Percentiles rank a stretch among this genome's conserved stretches.
Conservation (phyloP, 129 eudicot species). For the Pseudognaphalium luteoalbum region DNA sequence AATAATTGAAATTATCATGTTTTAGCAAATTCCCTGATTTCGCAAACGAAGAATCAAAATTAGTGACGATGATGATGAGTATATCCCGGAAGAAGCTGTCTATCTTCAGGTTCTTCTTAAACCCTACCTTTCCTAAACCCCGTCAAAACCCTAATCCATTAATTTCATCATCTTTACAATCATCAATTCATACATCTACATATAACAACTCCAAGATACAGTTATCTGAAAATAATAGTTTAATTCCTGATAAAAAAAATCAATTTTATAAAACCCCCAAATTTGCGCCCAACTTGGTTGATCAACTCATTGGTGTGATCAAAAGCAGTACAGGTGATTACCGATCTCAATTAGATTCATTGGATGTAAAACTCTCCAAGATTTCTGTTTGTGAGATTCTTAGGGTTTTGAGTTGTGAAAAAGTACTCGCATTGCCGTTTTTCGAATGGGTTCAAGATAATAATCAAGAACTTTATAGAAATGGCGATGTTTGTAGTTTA, state of each 20-base stretch:
- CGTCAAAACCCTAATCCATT: conserved; percentile 19
- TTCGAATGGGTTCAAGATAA: conserved; percentile 55
- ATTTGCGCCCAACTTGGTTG: conserved; percentile 18
- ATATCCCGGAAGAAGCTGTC: conserved; percentile 22
- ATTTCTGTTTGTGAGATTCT: conserved; percentile 46
- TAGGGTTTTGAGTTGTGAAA: conserved; percentile 47
- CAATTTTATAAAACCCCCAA: background rate
- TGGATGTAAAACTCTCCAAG: conserved; percentile 30
- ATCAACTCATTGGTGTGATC: conserved; percentile 45
- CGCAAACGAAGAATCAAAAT: no score
- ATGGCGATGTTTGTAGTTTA: conserved; percentile 58
- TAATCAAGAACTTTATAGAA: conserved; percentile 32
- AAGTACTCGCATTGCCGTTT: conserved; percentile 47
- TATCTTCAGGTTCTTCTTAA: conserved; percentile 30
- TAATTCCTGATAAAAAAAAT: background rate
- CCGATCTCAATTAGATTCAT: conserved; percentile 34
- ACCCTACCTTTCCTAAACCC: conserved; percentile 23
- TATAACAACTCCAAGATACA: background rate
- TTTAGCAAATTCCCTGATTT: no score
- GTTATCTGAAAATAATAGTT: conserved; percentile 6
- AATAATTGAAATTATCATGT: no score
- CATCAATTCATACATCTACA: background rate
- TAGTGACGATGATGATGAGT: background rate
- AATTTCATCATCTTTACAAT: conserved; percentile 12
- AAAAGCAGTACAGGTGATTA: conserved; percentile 44